Conservation (phyloP, 352 stramenopile species). For the Peronosclerospora sorghi region DNA sequence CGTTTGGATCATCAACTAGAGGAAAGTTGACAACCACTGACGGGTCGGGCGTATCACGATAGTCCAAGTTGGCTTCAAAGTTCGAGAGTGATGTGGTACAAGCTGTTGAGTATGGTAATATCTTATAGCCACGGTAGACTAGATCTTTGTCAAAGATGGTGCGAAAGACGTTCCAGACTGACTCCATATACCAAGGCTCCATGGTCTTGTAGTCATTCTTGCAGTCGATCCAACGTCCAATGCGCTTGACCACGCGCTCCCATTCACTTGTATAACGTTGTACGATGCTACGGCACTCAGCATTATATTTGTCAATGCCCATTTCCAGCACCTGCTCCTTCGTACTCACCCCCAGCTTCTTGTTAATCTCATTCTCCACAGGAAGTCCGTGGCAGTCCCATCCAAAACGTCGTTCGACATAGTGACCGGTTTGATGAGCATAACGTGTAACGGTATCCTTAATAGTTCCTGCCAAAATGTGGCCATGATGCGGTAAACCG, state of each 20-base stretch:
- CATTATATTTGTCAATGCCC: conserved; percentile 98
- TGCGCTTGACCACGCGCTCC: conserved; percentile 94
- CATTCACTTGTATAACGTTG: conserved; percentile 98
- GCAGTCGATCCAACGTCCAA: conserved; percentile 99
- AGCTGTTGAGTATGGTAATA: conserved; percentile 98
- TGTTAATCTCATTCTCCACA: conserved; percentile 99
- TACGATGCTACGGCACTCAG: conserved; percentile 95
- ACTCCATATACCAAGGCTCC: conserved; percentile 99
- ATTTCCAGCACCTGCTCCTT: conserved; percentile 96
- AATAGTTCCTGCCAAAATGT: conserved; percentile 98
- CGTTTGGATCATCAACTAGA: conserved; percentile 75
- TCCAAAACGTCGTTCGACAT: conserved; percentile 94
- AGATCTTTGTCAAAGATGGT: conserved; percentile 97
- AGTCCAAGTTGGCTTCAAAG: conserved; percentile 99
- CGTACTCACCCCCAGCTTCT: conserved; percentile 96
- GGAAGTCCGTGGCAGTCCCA: conserved; percentile 99
- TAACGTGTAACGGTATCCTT: conserved; percentile 99
- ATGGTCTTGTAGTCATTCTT: conserved; percentile 99
- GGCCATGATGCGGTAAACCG: conserved; percentile 96
- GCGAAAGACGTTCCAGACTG: conserved; percentile 99
- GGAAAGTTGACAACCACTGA: conserved; percentile 96
- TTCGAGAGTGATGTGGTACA: conserved; percentile 98
- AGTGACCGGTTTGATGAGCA: conserved; percentile 96
- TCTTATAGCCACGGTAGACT: conserved; percentile 99
- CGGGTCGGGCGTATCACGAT: conserved; percentile 97